Conservation (phyloP, 306 rosid species). For the Cicer judaicum region DNA sequence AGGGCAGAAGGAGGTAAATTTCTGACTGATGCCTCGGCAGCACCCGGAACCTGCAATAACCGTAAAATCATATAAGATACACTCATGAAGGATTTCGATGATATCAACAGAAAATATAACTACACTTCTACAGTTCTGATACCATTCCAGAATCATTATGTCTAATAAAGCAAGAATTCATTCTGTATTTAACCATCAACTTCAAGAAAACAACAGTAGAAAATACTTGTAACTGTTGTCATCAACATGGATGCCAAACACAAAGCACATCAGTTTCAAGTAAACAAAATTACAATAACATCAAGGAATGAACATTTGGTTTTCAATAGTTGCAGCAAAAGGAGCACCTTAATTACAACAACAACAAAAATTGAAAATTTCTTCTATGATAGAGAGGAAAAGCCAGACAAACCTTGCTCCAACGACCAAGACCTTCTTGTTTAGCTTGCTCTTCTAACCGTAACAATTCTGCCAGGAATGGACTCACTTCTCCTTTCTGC, state of each 20-base stretch:
- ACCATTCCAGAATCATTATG: constrained; percentile 12
- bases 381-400: constrained; percentile 7
- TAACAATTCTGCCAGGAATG: constrained; percentile 75
- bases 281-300: constrained; percentile 29
- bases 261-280: constrained; percentile 23
- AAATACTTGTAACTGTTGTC: constrained; percentile 11
- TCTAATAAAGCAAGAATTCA: background rate
- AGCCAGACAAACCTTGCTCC: constrained; percentile 78
- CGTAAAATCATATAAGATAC: constrained; percentile 32
- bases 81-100: constrained; percentile 5
- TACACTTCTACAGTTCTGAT: constrained; percentile 6
- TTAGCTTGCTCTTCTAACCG: constrained; percentile 88
- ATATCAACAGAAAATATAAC: background rate
- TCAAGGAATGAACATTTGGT: background rate
- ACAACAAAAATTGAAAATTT: background rate
- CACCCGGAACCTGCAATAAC: constrained; percentile 81
- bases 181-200: background rate
- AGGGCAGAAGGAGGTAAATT: constrained; percentile 92
- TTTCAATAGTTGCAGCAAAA: constrained; percentile 1
- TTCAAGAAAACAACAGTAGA: background rate
- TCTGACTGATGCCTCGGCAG: constrained; percentile 85
- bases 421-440: constrained; percentile 89
- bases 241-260: constrained; percentile 9
- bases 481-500: constrained; percentile 91
- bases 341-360: constrained; percentile 13